Evolutionary conservation across 495 filamentous ascomycete genomes (phyloP), one percentile per base, ranked within the genome.

Genomic region (Aspergillus egyptiacus): DNA sequence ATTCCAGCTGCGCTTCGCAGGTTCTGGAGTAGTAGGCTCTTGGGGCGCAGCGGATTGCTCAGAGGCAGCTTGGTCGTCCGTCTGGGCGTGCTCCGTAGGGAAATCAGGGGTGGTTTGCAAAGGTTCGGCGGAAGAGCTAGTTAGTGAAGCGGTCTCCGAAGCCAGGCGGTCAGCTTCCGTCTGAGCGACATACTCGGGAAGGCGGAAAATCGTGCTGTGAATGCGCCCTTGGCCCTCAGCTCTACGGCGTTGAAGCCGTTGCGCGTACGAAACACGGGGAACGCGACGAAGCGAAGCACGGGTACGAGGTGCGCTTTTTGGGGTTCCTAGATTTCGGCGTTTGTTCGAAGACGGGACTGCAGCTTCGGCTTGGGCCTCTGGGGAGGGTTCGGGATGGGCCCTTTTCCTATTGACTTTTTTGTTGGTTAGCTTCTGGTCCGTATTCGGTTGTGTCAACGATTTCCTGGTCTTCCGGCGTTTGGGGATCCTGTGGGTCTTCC

Each of bases 111-210:
- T 43, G 6, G 39, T 36, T 23, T 56, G 36, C 9, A 57, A 41
- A 6, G 33, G 48, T 11, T 46, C 31, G 24, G 43, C 42, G 27
- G 43, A 33, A 4, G 46, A 33, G 31, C 24, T 40, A 10, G 32
- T 18, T 32, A 31, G 41, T 25, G 43, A 23, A 15, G 43, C 18
- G 6, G 43, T n/a, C 36, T 48, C 51, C 2, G 50, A 44, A 4
- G 53, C 49, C 15, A 10, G 55, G 10, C 61, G 55, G 38, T 62
- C 57, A 9, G 55, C 47, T 11, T 59, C 59, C 10, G 46, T 50
- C 54, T 69, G 63, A 13, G 59, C 56, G 20, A 70, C 33, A 6
- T 63, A 51, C n/a, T 67, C 45, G 2, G 65, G 61, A n/a, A 70
- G 33, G n/a, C 67, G 66, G n/a, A 61, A 67, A 10, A 67, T 39